Base-by-base conservation (phyloP, 2,329 filamentous ascomycete genomes). In the Rugonectria rugulosa region DNA sequence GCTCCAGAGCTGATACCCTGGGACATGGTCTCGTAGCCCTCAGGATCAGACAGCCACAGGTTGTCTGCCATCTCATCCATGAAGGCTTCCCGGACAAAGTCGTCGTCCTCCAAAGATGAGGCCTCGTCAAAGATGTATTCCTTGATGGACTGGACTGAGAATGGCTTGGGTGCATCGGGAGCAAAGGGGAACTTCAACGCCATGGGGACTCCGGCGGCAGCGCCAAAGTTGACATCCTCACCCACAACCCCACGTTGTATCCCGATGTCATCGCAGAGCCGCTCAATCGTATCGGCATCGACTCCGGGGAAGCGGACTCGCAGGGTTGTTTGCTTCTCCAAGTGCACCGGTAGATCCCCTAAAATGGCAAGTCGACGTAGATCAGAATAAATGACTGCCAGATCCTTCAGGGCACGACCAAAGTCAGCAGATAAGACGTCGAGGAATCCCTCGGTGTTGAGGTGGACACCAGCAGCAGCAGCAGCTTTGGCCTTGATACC, bases 271-370 rank as follows among this genome's bases (percentile, higher is more conserved):
- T 91, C 86, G 71, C 93, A 97, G 1, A 99, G 81, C 3, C 82
- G 80, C 69, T 96, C 91, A 0, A 97, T 89, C 0, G 90, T 91
- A 14, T 88, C 85, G 1, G 87, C 87, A 67, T 98, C 94, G 59
- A 95, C 93, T 3, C 95, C 95, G 0, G 93, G 92, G 68, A 99
- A 98, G 24, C 92, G 88, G 2, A 98, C 87, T 27, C 92, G 87
- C 4, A 97, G 77, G 0, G 85, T 83, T 2, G 85, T 85, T 27
- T 82, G 79, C 31, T 84, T 82, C 64, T 91, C 85, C 47, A 97
- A 81, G 0, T 85, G 81, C 27, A 98, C 85, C 0, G 94, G 92
- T 17, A 99, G 77, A 69, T 97, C 92, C 2, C 95, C 95, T 1
- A 98, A 74, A 1, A 81, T 77, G 1, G 92, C 85, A 1, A 99